Evolutionary conservation across 2,329 filamentous ascomycete genomes (phyloP), one percentile per base, ranked within the genome.

Genomic region (Phyllosticta paracitricarpa): DNA sequence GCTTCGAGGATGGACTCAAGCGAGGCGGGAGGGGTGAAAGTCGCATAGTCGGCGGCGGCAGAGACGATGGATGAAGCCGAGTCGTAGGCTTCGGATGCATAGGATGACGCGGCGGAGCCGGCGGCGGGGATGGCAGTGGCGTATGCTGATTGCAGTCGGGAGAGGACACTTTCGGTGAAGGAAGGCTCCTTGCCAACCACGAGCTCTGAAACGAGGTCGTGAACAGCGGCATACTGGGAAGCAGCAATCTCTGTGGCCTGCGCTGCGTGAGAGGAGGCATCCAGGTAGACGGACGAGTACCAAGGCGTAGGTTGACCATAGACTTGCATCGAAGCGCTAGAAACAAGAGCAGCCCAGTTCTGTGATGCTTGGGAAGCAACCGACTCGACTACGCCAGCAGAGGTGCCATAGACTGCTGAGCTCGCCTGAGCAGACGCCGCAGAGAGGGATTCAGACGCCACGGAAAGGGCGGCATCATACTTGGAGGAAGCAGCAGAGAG

Each of bases 141-240:
- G 68, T 93, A 94, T 0, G 85, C 88, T 2, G 82, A 86, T 61
- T 84, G 83, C 12, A 96, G 80, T 58, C 88, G 83, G 58, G 79
- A 84, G 74, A 91, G 84, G 2, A 93, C 87, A 63, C 88, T 91
- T 69, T 95, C 89, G 0, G 87, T 91, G 68, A 91, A 95, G 14
- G 86, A 84, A 0, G 89, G 86, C 70, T 95, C 90, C 71, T 87
- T 90, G 59, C 89, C 91, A 51, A 81, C 76, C 14, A 96, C 79
- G 1, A 95, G 78, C 72, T 95, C 90, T 1, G 87, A 88, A 14
- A 96, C 81, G 1, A 94, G 81, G 12, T 82, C 83, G 70, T 86
- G 85, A 4, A 95, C 81, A 26, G 84, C 84, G 4, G 82, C 81
- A 66, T 89, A 92, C 67, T 90, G 87, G 56, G 82, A 79, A 5